Evolutionary conservation across 345 rosid genomes (phyloP), one percentile per base, ranked within the genome.

Genomic region (Eucalyptus marginata): DNA sequence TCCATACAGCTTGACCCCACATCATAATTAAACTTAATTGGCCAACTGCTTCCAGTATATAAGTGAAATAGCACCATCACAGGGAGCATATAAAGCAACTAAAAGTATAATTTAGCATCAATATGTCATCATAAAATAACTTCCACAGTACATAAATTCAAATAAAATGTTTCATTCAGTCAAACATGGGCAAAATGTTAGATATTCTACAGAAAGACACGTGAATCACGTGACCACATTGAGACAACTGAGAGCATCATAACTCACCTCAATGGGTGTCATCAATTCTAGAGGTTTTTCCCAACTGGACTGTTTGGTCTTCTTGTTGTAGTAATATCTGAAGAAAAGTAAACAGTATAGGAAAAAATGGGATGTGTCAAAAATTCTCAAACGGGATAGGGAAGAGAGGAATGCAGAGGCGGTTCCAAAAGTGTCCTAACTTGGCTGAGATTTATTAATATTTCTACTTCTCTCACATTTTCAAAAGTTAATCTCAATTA

Each of bases 321-420:
- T 96, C 95, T 94, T 97, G 93, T 97, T 97, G 92, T 95, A 96
- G 92, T 97, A 97, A 93, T 97, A 97, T 92, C 99, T 97, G 93
- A 43, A 89, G 88, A 90, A 88, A 87, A 33, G n/a, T 25, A 88
- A 17, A 88, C 33, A 49, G n/a, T 8, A 29, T 17, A 8, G 13
- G 56, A 58, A 66, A 49, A 66, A 47, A 66, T 24, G 2, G 13
- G 29, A 68, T 33, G 47, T 11, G 47, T 76, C 47, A 40, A 40
- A 44, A 36, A 13, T 76, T 40, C 84, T 76, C 47, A 3, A 86
- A 86, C 56, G 52, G 44, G 15, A 87, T 6, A 25, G 50, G 36
- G 33, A 87, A 29, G 40, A n/a, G 16, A 25, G 43, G 80, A n/a
- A 66, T 50, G 68, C 54, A 87, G 81, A 40, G 49, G 56, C 46